A percentile compares a stretch with the other conserved stretches of the same genome.
phyloP scores from a whole-genome alignment of 768 basidiomycete species.

The Russula dissimulans region DNA sequence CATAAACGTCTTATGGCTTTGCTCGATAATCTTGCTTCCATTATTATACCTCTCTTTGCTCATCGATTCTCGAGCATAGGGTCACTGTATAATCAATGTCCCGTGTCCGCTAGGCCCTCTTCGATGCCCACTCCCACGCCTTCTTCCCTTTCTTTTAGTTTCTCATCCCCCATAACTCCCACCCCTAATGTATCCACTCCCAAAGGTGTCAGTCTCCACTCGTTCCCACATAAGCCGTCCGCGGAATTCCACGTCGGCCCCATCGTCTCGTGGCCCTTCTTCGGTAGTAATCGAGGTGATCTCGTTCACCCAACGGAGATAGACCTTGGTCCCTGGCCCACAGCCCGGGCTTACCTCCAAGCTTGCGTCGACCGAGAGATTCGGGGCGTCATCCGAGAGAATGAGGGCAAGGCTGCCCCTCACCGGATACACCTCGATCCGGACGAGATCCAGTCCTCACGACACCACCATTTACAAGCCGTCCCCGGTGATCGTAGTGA shows the following conservation, averaged over 20 bases:
- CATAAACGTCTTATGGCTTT: slow-evolving; percentile 56
- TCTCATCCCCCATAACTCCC: slow-evolving; percentile 8
- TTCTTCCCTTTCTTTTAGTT: slow-evolving; percentile 7
- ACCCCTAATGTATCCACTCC: neutral
- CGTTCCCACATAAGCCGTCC: slow-evolving; percentile 12
- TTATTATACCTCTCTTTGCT: slow-evolving; percentile 65
- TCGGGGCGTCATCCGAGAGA: slow-evolving; percentile 62
- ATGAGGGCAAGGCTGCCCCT: slow-evolving; percentile 66
- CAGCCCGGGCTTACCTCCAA: slow-evolving; percentile 47
- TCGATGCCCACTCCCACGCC: slow-evolving; percentile 24
- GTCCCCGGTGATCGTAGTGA: slow-evolving; percentile 69
- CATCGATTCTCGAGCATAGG: slow-evolving; percentile 72
- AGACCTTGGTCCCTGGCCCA: slow-evolving; percentile 71
- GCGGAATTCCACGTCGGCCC: slow-evolving; percentile 57
- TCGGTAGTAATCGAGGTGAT: slow-evolving; percentile 74
- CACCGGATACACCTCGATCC: slow-evolving; percentile 77
- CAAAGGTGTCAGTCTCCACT: neutral
- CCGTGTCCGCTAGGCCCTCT: slow-evolving; percentile 19
- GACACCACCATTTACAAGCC: slow-evolving; percentile 59
- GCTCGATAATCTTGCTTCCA: slow-evolving; percentile 55
- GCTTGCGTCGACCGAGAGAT: slow-evolving; percentile 69
- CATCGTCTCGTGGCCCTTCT: slow-evolving; percentile 88
- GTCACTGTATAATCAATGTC: slow-evolving; percentile 46
- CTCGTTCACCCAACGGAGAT: slow-evolving; percentile 58
- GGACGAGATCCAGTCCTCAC: slow-evolving; percentile 58